Evolutionary conservation across 2,329 filamentous ascomycete genomes (phyloP).

Genomic region (Clonostachys chloroleuca): DNA sequence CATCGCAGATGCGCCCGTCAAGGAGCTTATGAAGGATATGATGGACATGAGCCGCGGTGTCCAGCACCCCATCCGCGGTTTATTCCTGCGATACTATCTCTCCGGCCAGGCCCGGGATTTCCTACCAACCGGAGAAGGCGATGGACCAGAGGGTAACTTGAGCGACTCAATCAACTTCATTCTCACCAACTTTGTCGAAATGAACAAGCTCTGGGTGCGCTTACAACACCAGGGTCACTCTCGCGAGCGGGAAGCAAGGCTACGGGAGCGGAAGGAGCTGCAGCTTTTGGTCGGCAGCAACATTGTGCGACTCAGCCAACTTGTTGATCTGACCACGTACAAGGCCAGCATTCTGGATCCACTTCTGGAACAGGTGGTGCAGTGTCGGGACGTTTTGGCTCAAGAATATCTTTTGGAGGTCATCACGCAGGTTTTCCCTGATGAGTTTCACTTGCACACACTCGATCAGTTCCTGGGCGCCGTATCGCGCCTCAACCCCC

Average conservation of each 20-base stretch:
- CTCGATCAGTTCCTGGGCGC: constrained; percentile 92
- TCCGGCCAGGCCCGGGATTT: constrained; percentile 91
- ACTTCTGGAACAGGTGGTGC: constrained; percentile 91
- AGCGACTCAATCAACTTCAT: constrained; percentile 98
- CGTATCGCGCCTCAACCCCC: constrained; percentile 87
- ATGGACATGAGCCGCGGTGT: constrained; percentile 99
- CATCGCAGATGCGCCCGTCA: constrained; percentile 95
- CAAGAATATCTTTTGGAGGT: constrained; percentile 98
- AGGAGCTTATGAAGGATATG: constrained; percentile 99
- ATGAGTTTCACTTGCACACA: constrained; percentile 96
- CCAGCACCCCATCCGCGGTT: constrained; percentile 90
- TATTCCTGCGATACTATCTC: constrained; percentile 95
- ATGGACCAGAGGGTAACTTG: constrained; percentile 91
- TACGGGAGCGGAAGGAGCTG: constrained; percentile 90
- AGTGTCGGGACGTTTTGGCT: constrained; percentile 92
- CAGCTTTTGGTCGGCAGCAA: constrained; percentile 96
- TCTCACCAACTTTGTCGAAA: constrained; percentile 97
- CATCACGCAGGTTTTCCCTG: constrained; percentile 97
- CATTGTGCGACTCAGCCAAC: constrained; percentile 86
- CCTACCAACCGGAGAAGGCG: constrained; percentile 75
- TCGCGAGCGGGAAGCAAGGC: constrained; percentile 86
- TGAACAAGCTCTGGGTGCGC: constrained; percentile 99
- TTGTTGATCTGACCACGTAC: constrained; percentile 93
- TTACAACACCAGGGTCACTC: constrained; percentile 97
- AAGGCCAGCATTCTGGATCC: constrained; percentile 86